Conservation (phyloP, 106 monocot species). For the Allium fistulosum region DNA sequence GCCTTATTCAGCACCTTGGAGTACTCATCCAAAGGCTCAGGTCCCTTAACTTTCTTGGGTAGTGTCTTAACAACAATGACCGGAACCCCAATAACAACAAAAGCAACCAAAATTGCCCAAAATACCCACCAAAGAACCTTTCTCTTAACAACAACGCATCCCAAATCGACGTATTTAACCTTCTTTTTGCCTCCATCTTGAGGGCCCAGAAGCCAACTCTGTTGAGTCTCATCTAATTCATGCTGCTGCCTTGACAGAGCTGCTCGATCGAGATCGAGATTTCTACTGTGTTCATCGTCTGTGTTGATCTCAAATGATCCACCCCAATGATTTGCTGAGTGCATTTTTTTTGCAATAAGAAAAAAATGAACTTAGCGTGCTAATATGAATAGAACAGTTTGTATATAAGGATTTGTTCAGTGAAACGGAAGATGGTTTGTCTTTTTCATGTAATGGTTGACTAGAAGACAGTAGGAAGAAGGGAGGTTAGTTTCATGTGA, state of each 20-base stretch:
- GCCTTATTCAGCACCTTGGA: slow-evolving; percentile 79
- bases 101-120: slow-evolving; percentile 28
- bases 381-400: background rate
- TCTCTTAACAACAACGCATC: slow-evolving; percentile 71
- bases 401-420: background rate
- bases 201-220: slow-evolving; percentile 84
- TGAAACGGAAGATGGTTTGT: background rate
- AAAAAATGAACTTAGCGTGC: background rate
- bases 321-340: slow-evolving; percentile 76
- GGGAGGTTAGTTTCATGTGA: background rate
- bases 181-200: slow-evolving; percentile 40
- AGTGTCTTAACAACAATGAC: slow-evolving; percentile 61
- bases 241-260: slow-evolving; percentile 40
- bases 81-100: slow-evolving; percentile 70
- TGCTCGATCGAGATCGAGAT: slow-evolving; percentile 47
- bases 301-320: slow-evolving; percentile 72
- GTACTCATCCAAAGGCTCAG: slow-evolving; percentile 70
- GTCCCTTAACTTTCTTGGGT: slow-evolving; percentile 41
- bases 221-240: slow-evolving; percentile 73
- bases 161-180: slow-evolving; percentile 80
- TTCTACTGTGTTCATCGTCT: slow-evolving; percentile 65
- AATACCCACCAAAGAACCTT: slow-evolving; percentile 53
- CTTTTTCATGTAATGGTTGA: background rate
- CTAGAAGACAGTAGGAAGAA: slow-evolving; percentile 8
- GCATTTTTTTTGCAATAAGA: slow-evolving; percentile 21